Evolutionary conservation across 1,139 yeast genomes (phyloP).

Genomic region (Geotrichum carabidarum): DNA sequence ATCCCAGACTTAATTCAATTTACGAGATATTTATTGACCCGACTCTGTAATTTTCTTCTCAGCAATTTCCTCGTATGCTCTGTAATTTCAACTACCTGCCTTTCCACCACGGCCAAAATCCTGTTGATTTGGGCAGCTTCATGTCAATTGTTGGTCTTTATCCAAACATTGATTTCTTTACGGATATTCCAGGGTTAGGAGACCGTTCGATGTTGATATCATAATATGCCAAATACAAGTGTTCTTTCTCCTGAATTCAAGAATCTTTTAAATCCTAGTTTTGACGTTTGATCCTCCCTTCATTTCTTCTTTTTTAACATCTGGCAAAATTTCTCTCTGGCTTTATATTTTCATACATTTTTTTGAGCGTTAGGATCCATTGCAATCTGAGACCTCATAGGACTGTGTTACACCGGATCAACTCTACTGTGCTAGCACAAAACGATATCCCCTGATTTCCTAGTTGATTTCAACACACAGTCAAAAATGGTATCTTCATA

Average conservation of each 20-base stretch:
- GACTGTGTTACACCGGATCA: constrained; percentile 4
- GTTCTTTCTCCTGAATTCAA: constrained; percentile 4
- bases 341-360: constrained; percentile 3
- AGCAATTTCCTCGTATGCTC: too few relatives aligned
- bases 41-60: neutral
- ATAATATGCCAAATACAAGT: neutral
- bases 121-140: too few relatives aligned
- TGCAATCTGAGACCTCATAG: neutral
- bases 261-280: neutral
- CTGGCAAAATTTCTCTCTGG: neutral
- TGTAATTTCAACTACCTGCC: neutral
- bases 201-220: too few relatives aligned
- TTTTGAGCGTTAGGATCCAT: neutral
- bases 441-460: constrained; percentile 17
- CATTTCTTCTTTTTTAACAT: constrained; percentile 4
- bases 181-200: neutral
- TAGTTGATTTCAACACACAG: neutral
- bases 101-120: neutral
- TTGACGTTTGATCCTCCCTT: neutral
- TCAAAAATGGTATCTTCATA: constrained; percentile 14
- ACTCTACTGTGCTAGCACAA: constrained; percentile 1
- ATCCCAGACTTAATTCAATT: constrained; percentile 4
- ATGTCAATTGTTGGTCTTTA: too few relatives aligned
- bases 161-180: too few relatives aligned
- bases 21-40: constrained; percentile 6